phyloP scores from a whole-genome alignment of 768 basidiomycete genomes.

The Rhodotorula graminis region DNA sequence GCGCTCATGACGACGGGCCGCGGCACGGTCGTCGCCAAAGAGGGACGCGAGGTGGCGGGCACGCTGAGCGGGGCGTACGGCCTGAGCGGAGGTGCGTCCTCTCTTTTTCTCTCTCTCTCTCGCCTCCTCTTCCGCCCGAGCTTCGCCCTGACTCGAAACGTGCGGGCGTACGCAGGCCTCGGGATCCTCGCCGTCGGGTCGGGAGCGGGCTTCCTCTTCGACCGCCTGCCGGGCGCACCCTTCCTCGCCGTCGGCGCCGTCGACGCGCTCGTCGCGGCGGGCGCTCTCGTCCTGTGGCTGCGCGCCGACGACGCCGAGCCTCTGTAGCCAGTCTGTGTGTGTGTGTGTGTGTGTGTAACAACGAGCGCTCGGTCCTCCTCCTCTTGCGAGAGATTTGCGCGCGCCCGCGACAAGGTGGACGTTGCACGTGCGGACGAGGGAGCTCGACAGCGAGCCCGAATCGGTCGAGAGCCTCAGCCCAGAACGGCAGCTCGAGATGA shows the following conservation, averaged over 20 bases:
- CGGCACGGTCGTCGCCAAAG: not conserved
- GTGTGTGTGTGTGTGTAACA: too few species aligned
- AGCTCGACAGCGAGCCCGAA: too few species aligned
- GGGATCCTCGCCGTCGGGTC: conserved; percentile 29
- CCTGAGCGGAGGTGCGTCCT: conserved; percentile 25
- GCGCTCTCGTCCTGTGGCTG: not conserved
- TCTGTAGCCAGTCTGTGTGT: too few species aligned
- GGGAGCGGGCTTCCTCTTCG: conserved; percentile 10
- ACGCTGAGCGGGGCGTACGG: conserved; percentile 18
- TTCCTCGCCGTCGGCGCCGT: conserved; percentile 7
- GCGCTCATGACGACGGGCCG: conserved; percentile 22
- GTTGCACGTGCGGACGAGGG: too few species aligned
- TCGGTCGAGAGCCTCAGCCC: too few species aligned
- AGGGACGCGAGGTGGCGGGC: conserved; percentile 19
- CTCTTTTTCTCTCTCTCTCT: too few species aligned
- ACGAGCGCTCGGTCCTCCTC: too few species aligned
- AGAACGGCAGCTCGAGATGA: too few species aligned
- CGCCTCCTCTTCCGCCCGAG: too few species aligned
- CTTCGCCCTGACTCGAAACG: not conserved
- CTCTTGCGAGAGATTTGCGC: too few species aligned
- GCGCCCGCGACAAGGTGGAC: too few species aligned
- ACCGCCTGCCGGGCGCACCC: conserved; percentile 3
- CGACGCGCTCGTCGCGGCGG: not conserved
- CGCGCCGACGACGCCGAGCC: not conserved
- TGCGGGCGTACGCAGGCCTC: conserved; percentile 4